Evolutionary conservation across 495 filamentous ascomycete species (phyloP).

Genomic region (Penicillium bovifimosum): DNA sequence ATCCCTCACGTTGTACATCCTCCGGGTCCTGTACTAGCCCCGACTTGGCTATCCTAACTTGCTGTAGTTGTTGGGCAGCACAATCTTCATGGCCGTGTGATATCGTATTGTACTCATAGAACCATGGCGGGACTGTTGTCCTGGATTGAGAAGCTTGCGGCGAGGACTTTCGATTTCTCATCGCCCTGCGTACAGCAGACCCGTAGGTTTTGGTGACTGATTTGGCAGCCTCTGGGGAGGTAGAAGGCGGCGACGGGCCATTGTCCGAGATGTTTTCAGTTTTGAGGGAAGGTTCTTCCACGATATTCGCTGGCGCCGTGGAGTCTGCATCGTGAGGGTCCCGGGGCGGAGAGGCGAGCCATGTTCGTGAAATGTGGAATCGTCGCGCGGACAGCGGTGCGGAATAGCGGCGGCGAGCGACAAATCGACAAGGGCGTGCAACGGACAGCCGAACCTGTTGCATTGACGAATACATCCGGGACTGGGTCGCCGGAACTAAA

Average conservation of each 20-base stretch:
- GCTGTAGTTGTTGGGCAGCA: slow-evolving; percentile 13
- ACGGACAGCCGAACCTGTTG: slow-evolving; percentile 31
- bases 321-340: slow-evolving; percentile 27
- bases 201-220: slow-evolving; percentile 33
- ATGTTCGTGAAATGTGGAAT: slow-evolving; percentile 35
- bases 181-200: slow-evolving; percentile 35
- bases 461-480: slow-evolving; percentile 44
- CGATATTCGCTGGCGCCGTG: slow-evolving; percentile 14
- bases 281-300: slow-evolving; percentile 23
- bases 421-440: slow-evolving; percentile 40
- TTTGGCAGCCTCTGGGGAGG: slow-evolving; percentile 15
- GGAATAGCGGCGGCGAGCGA: slow-evolving; percentile 41
- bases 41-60: slow-evolving; percentile 26
- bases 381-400: slow-evolving; percentile 24
- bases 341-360: slow-evolving; percentile 30
- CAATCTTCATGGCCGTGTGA: slow-evolving; percentile 11
- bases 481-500: slow-evolving; percentile 27
- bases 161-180: slow-evolving; percentile 29
- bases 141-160: slow-evolving; percentile 15
- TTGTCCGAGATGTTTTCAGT: slow-evolving; percentile 12
- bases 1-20: neutral
- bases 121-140: slow-evolving; percentile 37
- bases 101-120: slow-evolving; percentile 33
- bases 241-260: slow-evolving; percentile 9
- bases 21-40: slow-evolving; percentile 18